These are phyloP conservation scores for Ambrosia hybrid DNA, from an alignment of 140 eudicot genomes.

Conservation along the genomic window DNA sequence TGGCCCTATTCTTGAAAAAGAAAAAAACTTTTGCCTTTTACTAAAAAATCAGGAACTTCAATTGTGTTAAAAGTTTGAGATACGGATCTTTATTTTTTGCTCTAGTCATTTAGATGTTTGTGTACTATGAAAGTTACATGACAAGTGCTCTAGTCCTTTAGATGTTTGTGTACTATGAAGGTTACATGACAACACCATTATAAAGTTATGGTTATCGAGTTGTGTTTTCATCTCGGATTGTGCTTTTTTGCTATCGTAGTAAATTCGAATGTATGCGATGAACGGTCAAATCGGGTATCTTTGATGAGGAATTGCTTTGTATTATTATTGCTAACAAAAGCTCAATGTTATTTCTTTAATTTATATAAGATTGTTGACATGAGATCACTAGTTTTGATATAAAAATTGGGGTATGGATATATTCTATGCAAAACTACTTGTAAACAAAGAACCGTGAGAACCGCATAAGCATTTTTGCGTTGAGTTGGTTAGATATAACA, in stretches of 20 bases:
- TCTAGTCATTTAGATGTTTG: not conserved
- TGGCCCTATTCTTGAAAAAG: not conserved
- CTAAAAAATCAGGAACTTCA: not conserved
- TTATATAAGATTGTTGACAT: too few relatives aligned
- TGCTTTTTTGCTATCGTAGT: not conserved
- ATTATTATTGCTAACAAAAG: not conserved
- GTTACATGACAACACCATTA: not conserved
- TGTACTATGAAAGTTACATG: not conserved
- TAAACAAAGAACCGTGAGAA: too few relatives aligned
- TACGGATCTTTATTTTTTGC: not conserved
- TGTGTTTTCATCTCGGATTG: not conserved
- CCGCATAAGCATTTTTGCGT: too few relatives aligned
- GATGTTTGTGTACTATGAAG: not conserved
- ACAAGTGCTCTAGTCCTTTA: not conserved
- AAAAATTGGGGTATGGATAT: too few relatives aligned
- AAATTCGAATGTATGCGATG: not conserved
- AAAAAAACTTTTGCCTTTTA: not conserved
- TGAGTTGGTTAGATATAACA: too few relatives aligned
- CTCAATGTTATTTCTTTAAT: too few relatives aligned
- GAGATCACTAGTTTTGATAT: too few relatives aligned
- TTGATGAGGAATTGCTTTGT: not conserved
- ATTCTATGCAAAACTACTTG: too few relatives aligned
- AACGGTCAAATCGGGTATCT: not conserved
- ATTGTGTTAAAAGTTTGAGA: not conserved
- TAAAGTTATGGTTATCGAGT: not conserved